Evolutionary conservation across 768 basidiomycete genomes (phyloP), one percentile per base, ranked within the genome.

Genomic region (Russula ochroleuca): DNA sequence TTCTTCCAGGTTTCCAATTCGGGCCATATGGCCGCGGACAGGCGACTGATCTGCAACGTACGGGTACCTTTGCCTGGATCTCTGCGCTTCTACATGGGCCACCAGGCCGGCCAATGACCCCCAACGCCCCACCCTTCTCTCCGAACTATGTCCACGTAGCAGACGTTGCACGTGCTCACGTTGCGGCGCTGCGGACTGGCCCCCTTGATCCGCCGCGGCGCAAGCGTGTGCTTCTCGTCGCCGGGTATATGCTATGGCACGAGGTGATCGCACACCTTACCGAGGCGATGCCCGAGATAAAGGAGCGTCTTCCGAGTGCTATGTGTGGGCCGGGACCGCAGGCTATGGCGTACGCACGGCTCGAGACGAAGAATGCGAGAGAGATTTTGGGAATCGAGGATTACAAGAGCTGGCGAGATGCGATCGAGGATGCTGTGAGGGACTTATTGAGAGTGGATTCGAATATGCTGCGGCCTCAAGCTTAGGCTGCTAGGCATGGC

Each of bases 11-110:
- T 28, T 60, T 61, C 37, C 40, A 40, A 21, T 61, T 65, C 53
- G 64, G 64, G 15, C 59, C 64, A 1, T 65, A 65, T 48, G 64
- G 64, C 10, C 59, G 64, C 25, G 64, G 64, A 37, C 64, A 65
- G 54, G 48, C 54, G 9, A 33, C 40, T 41, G 48, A 65, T 45
- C 40, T 37, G 5, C 41, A 56, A 23, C 53, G 48, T 17, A 5
- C 19, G 28, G 64, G 64, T 25, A 61, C 64, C 5, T 65, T 65
- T 41, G 64, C 64, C 21, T 65, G 64, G 64, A 31, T 65, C 33
- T 50, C 53, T n/a, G 48, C 23, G 41, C 64, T 65, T 28, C 23
- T 65, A 25, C 31, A 65, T 49, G 64, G 64, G 0, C 59, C 59
- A 10, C 25, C 54, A 25, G 64, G 64, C 53, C 28, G 64, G 11